Evolutionary conservation across 768 basidiomycete species (phyloP).

Genomic region (Termitomyces sp.): DNA sequence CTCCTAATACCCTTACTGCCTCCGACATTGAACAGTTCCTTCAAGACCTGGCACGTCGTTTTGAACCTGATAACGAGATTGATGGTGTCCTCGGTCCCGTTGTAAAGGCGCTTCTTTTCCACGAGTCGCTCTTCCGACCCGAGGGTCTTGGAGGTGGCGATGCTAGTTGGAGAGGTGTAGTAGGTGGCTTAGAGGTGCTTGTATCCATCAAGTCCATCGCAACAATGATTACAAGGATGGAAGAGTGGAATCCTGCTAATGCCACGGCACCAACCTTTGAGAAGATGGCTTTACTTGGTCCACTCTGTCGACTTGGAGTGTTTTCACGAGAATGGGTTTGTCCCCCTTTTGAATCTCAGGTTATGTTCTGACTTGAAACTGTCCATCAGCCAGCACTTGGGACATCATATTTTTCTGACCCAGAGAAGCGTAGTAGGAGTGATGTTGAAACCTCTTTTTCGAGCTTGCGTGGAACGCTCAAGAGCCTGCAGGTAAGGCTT

Average conservation of each 20-base stretch:
- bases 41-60: constrained; percentile 77
- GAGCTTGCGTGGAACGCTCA: constrained; percentile 83
- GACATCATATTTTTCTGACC: constrained; percentile 80
- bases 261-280: constrained; percentile 65
- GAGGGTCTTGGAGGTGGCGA: constrained; percentile 74
- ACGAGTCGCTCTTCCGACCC: constrained; percentile 57
- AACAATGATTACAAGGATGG: constrained; percentile 69
- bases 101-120: constrained; percentile 56
- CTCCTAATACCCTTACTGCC: constrained; percentile 51
- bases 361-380: constrained; percentile 4
- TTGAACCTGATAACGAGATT: constrained; percentile 76
- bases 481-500: constrained; percentile 67
- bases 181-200: constrained; percentile 78
- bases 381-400: constrained; percentile 66
- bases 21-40: constrained; percentile 79
- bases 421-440: constrained; percentile 65
- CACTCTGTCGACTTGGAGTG: constrained; percentile 77
- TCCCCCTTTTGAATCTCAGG: constrained; percentile 13
- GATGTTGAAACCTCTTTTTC: constrained; percentile 83
- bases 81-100: constrained; percentile 78
- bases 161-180: constrained; percentile 80
- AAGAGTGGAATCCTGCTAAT: constrained; percentile 65
- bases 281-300: constrained; percentile 70
- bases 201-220: constrained; percentile 84
- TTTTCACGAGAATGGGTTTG: constrained; percentile 89